Conservation (phyloP, 1,139 yeast genomes). For the Protomyces inouyei region DNA sequence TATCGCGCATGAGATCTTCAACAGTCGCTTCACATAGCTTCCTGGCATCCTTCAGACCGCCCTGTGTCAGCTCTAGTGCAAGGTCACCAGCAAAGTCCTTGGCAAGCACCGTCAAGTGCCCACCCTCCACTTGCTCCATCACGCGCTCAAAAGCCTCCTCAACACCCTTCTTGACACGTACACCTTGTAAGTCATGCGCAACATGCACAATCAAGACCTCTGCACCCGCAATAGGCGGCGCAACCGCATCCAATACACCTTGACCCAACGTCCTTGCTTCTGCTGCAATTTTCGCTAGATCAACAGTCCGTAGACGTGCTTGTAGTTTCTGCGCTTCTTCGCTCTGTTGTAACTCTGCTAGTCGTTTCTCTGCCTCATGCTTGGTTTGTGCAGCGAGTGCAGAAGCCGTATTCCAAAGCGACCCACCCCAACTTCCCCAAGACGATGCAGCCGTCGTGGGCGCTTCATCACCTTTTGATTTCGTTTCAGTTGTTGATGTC, state of each 20-base stretch:
- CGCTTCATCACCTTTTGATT: neutral
- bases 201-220: constrained; percentile 76
- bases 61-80: neutral
- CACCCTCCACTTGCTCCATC: constrained; percentile 75
- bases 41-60: constrained; percentile 5
- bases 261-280: constrained; percentile 18
- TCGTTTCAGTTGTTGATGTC: neutral
- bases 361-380: constrained; percentile 22
- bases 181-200: constrained; percentile 76
- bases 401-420: constrained; percentile 19
- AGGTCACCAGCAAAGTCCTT: neutral
- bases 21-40: constrained; percentile 12
- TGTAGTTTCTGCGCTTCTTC: constrained; percentile 21
- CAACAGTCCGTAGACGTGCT: constrained; percentile 16
- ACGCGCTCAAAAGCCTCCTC: constrained; percentile 69
- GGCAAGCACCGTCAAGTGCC: constrained; percentile 37
- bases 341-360: constrained; percentile 15
- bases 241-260: constrained; percentile 49
- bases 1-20: constrained; percentile 5
- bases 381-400: constrained; percentile 7
- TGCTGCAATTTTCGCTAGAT: constrained; percentile 11
- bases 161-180: constrained; percentile 59
- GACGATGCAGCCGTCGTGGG: neutral
- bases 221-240: constrained; percentile 53
- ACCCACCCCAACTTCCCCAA: constrained; percentile 25